These are phyloP conservation scores for Lasiodiplodia gonubiensis DNA, from an alignment of 2,329 filamentous ascomycete species.

Conservation along the genomic window DNA sequence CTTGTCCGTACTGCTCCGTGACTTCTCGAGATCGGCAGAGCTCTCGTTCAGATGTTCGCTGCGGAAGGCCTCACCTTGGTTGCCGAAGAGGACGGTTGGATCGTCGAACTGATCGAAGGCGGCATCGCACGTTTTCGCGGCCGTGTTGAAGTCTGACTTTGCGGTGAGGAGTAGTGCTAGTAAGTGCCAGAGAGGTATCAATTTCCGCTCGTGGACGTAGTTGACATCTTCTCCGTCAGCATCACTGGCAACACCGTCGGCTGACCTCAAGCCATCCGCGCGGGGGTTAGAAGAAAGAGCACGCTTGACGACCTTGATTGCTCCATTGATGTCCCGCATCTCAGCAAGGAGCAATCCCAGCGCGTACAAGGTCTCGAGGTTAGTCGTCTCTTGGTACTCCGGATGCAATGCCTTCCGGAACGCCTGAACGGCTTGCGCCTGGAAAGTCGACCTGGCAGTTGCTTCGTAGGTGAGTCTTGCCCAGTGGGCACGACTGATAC, in stretches of 20 bases:
- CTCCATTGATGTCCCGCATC: conserved; percentile 76
- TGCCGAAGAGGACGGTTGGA: conserved; percentile 71
- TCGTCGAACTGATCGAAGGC: conserved; percentile 89
- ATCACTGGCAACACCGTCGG: conserved; percentile 41
- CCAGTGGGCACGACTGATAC: conserved; percentile 86
- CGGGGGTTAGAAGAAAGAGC: conserved; percentile 66
- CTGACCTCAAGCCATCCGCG: conserved; percentile 36
- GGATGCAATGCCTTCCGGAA: conserved; percentile 75
- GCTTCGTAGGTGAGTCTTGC: conserved; percentile 80
- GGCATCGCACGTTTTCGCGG: conserved; percentile 82
- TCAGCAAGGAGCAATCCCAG: conserved; percentile 87
- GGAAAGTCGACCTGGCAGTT: conserved; percentile 71
- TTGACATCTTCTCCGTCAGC: conserved; percentile 34
- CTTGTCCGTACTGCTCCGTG: conserved; percentile 32
- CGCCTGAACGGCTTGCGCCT: conserved; percentile 76
- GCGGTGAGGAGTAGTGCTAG: conserved; percentile 85
- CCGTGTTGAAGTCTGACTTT: conserved; percentile 81
- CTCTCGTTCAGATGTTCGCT: conserved; percentile 71
- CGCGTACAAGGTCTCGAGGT: conserved; percentile 79
- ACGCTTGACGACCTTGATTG: conserved; percentile 81
- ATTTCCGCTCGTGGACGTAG: conserved; percentile 60
- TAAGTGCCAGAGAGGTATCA: conserved; percentile 91
- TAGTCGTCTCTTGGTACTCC: conserved; percentile 68
- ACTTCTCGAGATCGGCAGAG: conserved; percentile 38
- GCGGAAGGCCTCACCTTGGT: conserved; percentile 58